Base-by-base conservation (phyloP, 441 rosid species). In the Gossypium laxum region DNA sequence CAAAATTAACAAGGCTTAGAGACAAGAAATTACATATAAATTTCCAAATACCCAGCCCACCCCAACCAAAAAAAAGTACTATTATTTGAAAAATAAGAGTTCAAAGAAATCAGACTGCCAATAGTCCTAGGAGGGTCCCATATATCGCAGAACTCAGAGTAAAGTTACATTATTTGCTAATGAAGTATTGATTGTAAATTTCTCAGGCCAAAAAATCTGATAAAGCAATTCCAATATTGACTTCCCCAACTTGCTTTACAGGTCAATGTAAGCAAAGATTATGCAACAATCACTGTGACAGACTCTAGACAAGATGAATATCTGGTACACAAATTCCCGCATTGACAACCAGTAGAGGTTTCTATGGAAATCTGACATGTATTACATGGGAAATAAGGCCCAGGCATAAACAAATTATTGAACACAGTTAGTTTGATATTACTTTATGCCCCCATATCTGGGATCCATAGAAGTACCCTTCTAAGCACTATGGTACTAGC, bases 1-100 rank as follows among this genome's bases (percentile, higher is more conserved):
- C 73, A 70, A 58, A 57, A 70, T 50, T 8, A 67, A 67, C 47
- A 67, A 48, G 56, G 43, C 2, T 62, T 60, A 77, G 59, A 55
- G 34, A 43, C 69, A 43, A 63, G 32, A 63, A 21, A 21, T 19
- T 59, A 5, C 74, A 22, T 62, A 70, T 32, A 28, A 24, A 66
- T 65, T 26, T 71, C 69, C 55, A 78, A 74, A 64, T 64, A 64
- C 7, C 17, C 26, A 28, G 3, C 34, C 30, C 17, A 3, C 63
- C 7, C 70, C 15, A 1, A 62, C 10, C 64, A 56, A 50, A 69
- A 54, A 57, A 57, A 64, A 45, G 30, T 32, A 24, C 1, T 10
- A 14, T n/a, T 19, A 63, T 38, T 34, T 4, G 43, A 41, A 66
- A 55, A 66, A 56, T 11, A 55, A 14, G 43, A 43, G 47, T 18